Conservation (phyloP, 352 stramenopile species). For the Phytopythium montanum region DNA sequence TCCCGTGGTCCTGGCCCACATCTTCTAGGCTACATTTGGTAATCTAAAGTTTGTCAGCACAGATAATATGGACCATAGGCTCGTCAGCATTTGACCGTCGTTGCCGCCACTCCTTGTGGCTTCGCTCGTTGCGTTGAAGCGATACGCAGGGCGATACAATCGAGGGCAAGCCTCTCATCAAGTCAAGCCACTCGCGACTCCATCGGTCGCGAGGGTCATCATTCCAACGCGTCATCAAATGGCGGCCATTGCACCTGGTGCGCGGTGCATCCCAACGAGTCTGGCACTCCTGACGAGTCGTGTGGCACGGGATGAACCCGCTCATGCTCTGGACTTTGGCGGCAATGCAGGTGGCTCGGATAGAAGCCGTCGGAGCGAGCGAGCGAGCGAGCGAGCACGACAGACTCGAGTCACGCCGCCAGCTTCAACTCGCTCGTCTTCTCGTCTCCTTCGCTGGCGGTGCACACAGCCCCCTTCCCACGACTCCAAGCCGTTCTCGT, state of each 20-base stretch:
- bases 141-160: too few relatives aligned
- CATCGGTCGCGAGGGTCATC: not conserved
- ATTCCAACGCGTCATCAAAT: not conserved
- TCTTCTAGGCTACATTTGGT: not conserved
- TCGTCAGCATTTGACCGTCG: conserved; percentile 4
- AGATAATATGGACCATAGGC: not conserved
- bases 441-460: not conserved
- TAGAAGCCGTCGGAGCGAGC: not conserved
- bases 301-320: not conserved
- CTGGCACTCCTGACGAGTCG: not conserved
- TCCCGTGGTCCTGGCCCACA: not conserved
- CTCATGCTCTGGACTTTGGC: not conserved
- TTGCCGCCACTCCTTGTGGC: not conserved
- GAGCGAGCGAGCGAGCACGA: not conserved
- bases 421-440: conserved; percentile 1
- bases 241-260: conserved; percentile 3
- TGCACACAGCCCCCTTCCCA: not conserved
- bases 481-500: not conserved
- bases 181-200: too few relatives aligned
- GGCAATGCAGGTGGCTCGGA: too few relatives aligned
- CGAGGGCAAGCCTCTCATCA: too few relatives aligned
- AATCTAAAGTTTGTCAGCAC: not conserved
- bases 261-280: not conserved
- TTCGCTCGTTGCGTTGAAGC: too few relatives aligned
- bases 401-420: not conserved